A percentile compares a stretch with the other conserved stretches of the same genome.
These are phyloP conservation scores for Calonectria hongkongensis DNA, from an alignment of 2,329 filamentous ascomycete species.

Conservation along the genomic window DNA sequence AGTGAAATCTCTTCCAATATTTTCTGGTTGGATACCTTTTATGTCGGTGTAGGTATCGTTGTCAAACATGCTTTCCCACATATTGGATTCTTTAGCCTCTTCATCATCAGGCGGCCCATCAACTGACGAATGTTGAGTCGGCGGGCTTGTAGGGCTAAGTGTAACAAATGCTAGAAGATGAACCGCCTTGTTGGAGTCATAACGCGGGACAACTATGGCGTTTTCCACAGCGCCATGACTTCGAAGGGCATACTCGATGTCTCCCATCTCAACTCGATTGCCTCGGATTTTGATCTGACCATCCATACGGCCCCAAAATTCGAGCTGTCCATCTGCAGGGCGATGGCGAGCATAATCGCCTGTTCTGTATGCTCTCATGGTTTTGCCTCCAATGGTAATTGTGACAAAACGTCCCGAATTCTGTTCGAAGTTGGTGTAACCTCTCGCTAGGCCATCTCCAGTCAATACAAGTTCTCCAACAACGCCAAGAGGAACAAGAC, in stretches of 20 bases:
- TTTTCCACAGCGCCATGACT: conserved; percentile 31
- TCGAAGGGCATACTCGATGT: conserved; percentile 49
- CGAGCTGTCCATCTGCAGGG: conserved; percentile 60
- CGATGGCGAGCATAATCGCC: conserved; percentile 67
- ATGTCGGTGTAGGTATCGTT: conserved; percentile 42
- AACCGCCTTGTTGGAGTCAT: conserved; percentile 17
- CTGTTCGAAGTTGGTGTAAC: background rate
- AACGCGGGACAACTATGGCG: background rate
- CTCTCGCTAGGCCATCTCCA: conserved; percentile 41
- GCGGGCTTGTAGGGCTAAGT: background rate
- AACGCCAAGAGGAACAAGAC: conserved; percentile 51
- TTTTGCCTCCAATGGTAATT: background rate
- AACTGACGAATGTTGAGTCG: background rate
- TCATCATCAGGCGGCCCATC: conserved; percentile 24
- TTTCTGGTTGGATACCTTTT: conserved; percentile 30
- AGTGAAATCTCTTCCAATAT: conserved; percentile 54
- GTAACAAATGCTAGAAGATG: conserved; percentile 38
- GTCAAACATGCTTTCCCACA: conserved; percentile 48
- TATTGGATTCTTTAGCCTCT: conserved; percentile 8
- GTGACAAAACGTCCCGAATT: background rate
- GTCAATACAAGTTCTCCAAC: conserved; percentile 56
- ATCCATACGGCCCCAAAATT: conserved; percentile 72
- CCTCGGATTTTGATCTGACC: conserved; percentile 76
- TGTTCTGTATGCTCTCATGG: conserved; percentile 62
- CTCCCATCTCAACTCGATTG: conserved; percentile 70